These are phyloP conservation scores for Circinella minor DNA, from an alignment of 371 early-diverging fungal genomes.

Conservation along the genomic window DNA sequence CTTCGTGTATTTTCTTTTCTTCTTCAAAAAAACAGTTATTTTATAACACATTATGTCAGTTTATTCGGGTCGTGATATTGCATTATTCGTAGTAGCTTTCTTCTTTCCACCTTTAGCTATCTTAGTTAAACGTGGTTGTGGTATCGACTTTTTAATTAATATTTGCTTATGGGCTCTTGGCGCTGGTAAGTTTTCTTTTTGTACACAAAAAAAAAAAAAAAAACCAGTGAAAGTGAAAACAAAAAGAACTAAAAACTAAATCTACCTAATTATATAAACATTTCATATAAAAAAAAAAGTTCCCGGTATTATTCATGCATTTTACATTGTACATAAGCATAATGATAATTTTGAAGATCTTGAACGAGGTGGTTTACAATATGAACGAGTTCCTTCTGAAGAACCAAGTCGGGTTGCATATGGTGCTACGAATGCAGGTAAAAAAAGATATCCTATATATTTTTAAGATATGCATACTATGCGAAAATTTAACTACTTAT, in stretches of 20 bases:
- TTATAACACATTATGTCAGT: constrained; percentile 8
- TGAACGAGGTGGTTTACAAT: constrained; percentile 48
- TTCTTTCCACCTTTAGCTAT: constrained; percentile 79
- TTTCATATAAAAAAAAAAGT: constrained; percentile 20
- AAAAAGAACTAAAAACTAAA: background rate
- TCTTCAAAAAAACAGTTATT: background rate
- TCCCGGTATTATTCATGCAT: constrained; percentile 57
- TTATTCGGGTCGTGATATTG: constrained; percentile 58
- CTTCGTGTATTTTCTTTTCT: background rate
- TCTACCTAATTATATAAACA: background rate
- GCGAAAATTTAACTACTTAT: too few species aligned
- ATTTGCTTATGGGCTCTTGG: constrained; percentile 67
- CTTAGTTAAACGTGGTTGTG: constrained; percentile 64
- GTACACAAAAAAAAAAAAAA: background rate
- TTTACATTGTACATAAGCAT: constrained; percentile 56
- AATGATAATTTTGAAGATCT: constrained; percentile 50
- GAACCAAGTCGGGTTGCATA: constrained; percentile 39
- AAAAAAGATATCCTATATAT: background rate
- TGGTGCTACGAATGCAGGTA: constrained; percentile 27
- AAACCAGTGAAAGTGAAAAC: background rate
- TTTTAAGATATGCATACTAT: too few species aligned
- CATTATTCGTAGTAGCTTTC: constrained; percentile 65
- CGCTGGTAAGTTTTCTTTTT: constrained; percentile 34
- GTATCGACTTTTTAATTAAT: constrained; percentile 71
- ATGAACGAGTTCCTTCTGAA: constrained; percentile 41